Base-by-base conservation (phyloP, 495 filamentous ascomycete genomes). In the Neurospora pannonica region DNA sequence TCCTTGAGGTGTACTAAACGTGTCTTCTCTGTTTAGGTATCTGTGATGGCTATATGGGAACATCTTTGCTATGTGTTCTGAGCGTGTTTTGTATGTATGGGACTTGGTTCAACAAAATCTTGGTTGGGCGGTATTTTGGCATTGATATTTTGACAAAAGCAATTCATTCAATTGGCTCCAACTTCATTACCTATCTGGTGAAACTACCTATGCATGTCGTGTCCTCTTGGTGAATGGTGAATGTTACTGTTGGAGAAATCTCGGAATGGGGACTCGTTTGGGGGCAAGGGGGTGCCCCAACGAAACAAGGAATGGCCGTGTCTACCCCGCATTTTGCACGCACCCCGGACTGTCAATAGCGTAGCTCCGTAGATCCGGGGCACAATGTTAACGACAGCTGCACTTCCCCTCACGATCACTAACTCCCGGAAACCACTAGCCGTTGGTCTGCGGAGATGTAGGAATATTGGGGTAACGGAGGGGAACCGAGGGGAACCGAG, bases 1-100 rank as follows among this genome's bases (percentile, higher is more conserved):
- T 99, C 74, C 85, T 99, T 69, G 96, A 99, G 87, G 96, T 97
- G 28, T 97, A 97, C 82, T 97, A 94, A 73, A 39, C 24, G 38
- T 39, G 1, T 70, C 28, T 43, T 46, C 28, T 34, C 24, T 72
- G 31, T 24, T 54, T 13, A 2, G 10, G 10, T 54, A 24, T 54
- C 10, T 15, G 48, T 39, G 36, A 71, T 62, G 48, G 48, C 4
- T 60, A 60, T 60, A 60, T 60, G 11, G 48, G 21, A 15, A 28
- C 21, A 60, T 60, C 10, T 54, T 9, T 62, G 21, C 7, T 24
- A n/a, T 36, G 28, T 48, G 10, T 75, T 71, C 42, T 46, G 42
- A 46, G 19, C 42, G 48, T 60, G 48, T 15, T 15, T 60, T 60
- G 48, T 60, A 60, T 60, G 21, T 60, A 60, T 60, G 48, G 21